Percentiles rank a stretch among this genome's conserved stretches.
These are phyloP conservation scores for Trypanosoma caninum DNA, from an alignment of 208 protist genomes.

Conservation along the genomic window DNA sequence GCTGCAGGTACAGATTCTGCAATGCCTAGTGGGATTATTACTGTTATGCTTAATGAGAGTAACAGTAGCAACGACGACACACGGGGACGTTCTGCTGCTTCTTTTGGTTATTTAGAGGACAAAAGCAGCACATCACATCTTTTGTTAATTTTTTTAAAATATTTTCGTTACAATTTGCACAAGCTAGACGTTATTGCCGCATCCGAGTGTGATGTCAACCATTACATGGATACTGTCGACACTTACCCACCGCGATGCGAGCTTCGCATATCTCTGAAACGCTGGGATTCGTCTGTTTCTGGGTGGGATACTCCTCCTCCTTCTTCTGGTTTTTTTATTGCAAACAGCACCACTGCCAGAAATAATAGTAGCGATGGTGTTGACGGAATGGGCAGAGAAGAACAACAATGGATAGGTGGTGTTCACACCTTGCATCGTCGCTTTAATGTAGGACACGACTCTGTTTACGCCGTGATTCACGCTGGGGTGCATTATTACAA, in stretches of 20 bases:
- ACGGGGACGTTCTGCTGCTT: constrained; percentile 32
- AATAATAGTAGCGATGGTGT: background rate
- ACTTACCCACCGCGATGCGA: background rate
- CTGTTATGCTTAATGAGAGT: background rate
- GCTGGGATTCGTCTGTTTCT: constrained; percentile 10
- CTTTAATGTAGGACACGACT: background rate
- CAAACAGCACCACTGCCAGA: background rate
- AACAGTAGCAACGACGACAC: constrained; percentile 11
- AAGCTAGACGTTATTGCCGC: constrained; percentile 25
- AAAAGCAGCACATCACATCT: constrained; percentile 1
- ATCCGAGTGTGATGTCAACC: background rate
- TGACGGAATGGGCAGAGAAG: background rate
- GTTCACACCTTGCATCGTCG: background rate
- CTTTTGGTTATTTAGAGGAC: constrained; percentile 5
- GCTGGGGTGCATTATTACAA: constrained; percentile 18
- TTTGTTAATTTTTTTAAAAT: constrained; percentile 19
- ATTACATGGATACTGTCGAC: constrained; percentile 14
- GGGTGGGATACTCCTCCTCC: constrained; percentile 15
- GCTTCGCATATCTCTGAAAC: constrained; percentile 18
- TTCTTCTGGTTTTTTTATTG: too few species aligned
- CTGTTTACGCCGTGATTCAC: constrained; percentile 21
- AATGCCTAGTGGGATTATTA: constrained; percentile 16
- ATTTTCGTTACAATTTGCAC: constrained; percentile 18
- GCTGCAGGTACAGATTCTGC: constrained; percentile 19
- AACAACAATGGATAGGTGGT: background rate